Percentiles rank a stretch among this genome's conserved stretches.
Conservation (phyloP, 805 yeast genomes). For the Metschnikowia borealis region DNA sequence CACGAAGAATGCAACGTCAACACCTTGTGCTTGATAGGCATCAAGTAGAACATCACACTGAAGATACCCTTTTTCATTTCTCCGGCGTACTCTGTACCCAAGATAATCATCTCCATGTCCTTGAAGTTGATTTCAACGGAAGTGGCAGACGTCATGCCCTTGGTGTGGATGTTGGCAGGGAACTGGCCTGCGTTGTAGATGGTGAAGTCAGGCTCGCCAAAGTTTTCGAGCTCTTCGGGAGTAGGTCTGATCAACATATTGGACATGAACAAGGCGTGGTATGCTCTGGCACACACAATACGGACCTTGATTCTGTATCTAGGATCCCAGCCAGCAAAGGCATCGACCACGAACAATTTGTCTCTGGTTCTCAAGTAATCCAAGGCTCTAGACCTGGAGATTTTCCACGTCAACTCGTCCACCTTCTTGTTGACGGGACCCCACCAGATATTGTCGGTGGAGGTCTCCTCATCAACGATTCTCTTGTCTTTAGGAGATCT, state of each 20-base stretch:
- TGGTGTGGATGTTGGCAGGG: constrained; percentile 95
- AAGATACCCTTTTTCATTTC: constrained; percentile 99
- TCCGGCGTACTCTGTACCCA: constrained; percentile 99
- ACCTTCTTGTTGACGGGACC: constrained; percentile 97
- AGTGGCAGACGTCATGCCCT: constrained; percentile 95
- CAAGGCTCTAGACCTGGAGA: constrained; percentile 92
- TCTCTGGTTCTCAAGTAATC: constrained; percentile 95
- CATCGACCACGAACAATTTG: constrained; percentile 91
- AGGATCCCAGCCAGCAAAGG: constrained; percentile 99
- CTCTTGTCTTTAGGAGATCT: constrained; percentile 98
- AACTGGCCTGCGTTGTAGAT: constrained; percentile 98
- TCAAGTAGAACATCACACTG: constrained; percentile 97
- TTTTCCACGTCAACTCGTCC: constrained; percentile 90
- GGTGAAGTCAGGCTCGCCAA: constrained; percentile 97
- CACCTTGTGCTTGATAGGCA: constrained; percentile 91
- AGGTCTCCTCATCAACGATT: constrained; percentile 90
- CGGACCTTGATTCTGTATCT: constrained; percentile 93
- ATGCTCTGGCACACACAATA: constrained; percentile 96
- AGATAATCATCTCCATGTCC: constrained; percentile 96
- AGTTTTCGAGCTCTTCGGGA: constrained; percentile 76
- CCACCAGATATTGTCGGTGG: constrained; percentile 92
- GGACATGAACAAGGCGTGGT: constrained; percentile 97
- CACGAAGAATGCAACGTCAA: constrained; percentile 93
- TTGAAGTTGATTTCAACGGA: constrained; percentile 95
- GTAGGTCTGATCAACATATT: constrained; percentile 97